Conservation (phyloP, 2,329 filamentous ascomycete genomes). For the Colletotrichum falcatum region DNA sequence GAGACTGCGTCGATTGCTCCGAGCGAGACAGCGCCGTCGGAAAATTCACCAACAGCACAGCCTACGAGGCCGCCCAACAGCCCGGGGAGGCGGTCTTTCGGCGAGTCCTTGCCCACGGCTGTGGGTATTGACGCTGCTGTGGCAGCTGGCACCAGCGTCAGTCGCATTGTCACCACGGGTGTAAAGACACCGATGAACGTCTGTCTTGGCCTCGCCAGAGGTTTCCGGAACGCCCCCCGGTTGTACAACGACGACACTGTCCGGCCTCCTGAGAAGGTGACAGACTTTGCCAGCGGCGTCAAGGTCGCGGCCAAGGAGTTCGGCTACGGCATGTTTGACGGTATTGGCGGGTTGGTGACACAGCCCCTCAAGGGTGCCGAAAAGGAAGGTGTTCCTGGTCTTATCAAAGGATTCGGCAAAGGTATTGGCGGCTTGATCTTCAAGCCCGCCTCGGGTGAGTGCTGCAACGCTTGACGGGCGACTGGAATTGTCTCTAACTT, state of each 20-base stretch:
- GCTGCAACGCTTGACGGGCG: not conserved
- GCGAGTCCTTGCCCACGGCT: constrained; percentile 43
- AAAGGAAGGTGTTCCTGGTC: constrained; percentile 65
- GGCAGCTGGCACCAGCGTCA: constrained; percentile 74
- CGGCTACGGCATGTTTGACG: constrained; percentile 82
- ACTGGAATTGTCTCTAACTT: constrained; percentile 8
- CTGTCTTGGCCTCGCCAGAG: constrained; percentile 82
- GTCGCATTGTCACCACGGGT: constrained; percentile 79
- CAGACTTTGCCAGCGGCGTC: constrained; percentile 79
- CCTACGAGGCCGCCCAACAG: constrained; percentile 20
- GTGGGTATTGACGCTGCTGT: constrained; percentile 68
- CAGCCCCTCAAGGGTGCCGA: constrained; percentile 75
- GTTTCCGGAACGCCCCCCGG: constrained; percentile 88
- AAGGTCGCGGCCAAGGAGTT: constrained; percentile 84
- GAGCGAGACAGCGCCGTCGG: constrained; percentile 50
- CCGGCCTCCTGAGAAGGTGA: constrained; percentile 82
- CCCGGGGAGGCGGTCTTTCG: constrained; percentile 37
- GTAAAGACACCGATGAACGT: constrained; percentile 88
- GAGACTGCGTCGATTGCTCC: constrained; percentile 47
- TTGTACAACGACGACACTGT: constrained; percentile 89
- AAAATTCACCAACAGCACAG: constrained; percentile 40
- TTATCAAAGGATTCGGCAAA: constrained; percentile 84
- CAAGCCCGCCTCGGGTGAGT: constrained; percentile 82
- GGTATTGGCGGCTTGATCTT: constrained; percentile 84
- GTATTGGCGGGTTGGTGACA: constrained; percentile 82